Evolutionary conservation across 73 alveolate genomes (phyloP).

Genomic region (Halteria grandinella): DNA sequence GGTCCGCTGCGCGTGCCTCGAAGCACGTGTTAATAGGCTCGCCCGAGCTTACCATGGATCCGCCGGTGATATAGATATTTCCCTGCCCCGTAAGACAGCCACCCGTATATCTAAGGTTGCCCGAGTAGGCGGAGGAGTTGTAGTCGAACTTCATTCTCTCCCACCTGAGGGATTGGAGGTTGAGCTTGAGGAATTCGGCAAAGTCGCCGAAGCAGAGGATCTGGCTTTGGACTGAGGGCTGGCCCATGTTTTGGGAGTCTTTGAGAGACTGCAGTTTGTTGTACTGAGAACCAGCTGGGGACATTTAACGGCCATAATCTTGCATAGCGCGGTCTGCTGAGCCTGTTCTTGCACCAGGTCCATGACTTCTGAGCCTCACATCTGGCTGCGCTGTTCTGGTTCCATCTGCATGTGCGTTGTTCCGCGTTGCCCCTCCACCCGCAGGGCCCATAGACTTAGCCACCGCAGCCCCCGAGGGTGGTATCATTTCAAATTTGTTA

Average conservation of each 20-base stretch:
- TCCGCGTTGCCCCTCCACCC: too few relatives aligned
- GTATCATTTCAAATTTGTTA: conserved; percentile 71
- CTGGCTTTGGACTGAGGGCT: too few relatives aligned
- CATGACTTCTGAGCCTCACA: too few relatives aligned
- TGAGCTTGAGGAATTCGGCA: conserved; percentile 31
- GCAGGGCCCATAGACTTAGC: too few relatives aligned
- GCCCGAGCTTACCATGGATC: conserved; percentile 49
- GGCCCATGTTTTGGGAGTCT: too few relatives aligned
- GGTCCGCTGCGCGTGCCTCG: conserved; percentile 35
- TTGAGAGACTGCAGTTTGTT: too few relatives aligned
- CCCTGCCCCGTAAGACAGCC: conserved; percentile 52
- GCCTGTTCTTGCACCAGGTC: too few relatives aligned
- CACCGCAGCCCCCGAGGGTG: conserved; percentile 63
- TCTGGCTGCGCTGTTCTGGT: too few relatives aligned
- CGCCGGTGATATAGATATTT: conserved; percentile 55
- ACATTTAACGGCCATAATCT: too few relatives aligned
- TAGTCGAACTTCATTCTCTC: conserved; percentile 50
- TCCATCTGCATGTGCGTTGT: too few relatives aligned
- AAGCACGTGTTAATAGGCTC: conserved; percentile 58
- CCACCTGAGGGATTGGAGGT: conserved; percentile 60
- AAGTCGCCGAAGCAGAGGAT: conserved; percentile 44
- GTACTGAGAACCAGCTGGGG: background rate
- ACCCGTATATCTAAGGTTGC: conserved; percentile 59
- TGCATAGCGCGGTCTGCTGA: too few relatives aligned
- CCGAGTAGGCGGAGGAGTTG: conserved; percentile 47